Base-by-base conservation (phyloP, 2,329 filamentous ascomycete genomes). In the Penicillium paneum region DNA sequence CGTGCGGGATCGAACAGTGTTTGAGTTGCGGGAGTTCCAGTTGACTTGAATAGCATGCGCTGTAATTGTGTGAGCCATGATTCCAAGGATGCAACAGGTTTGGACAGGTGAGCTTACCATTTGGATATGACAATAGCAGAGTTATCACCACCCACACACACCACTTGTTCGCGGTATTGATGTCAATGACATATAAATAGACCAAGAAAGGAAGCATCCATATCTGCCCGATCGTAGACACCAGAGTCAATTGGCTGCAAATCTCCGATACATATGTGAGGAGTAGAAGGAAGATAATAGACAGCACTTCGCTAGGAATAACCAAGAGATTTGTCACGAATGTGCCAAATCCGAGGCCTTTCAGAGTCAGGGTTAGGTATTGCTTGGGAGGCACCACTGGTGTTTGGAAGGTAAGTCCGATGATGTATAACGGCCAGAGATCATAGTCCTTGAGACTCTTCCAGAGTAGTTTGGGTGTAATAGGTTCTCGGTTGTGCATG, bases 271-370 rank as follows among this genome's bases (percentile, higher is more conserved):
- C 41, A 29, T 71, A 73, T 3, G 70, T 70, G 8, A 73, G 43
- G 1, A 50, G 26, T 10, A 64, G 46, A 55, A 63, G 46, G 10
- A 36, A 76, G 52, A 79, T 78, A 59, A 77, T 74, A 28, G 81
- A 77, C 31, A 77, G 77, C 44, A 76, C 77, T 57, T 72, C 79
- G 5, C 78, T 77, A 2, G 79, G 81, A 8, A 84, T 81, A 1
- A 81, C 78, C 12, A 87, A 76, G 49, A 87, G 74, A 58, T 85
- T 86, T 24, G 79, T 78, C 21, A 80, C 71, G 63, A 86, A 80
- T 1, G 80, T 82, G 52, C 71, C 70, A 68, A 84, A 85, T 13
- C 76, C 82, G 12, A 84, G 71, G 10, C 78, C 73, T 52, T 76
- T 78, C 1, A 78, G 63, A 3, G 61, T 63, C 7, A 73, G 62